Evolutionary conservation across 202 grass and related monocot species (phyloP).

Genomic region (Brachypodium distachyon): DNA sequence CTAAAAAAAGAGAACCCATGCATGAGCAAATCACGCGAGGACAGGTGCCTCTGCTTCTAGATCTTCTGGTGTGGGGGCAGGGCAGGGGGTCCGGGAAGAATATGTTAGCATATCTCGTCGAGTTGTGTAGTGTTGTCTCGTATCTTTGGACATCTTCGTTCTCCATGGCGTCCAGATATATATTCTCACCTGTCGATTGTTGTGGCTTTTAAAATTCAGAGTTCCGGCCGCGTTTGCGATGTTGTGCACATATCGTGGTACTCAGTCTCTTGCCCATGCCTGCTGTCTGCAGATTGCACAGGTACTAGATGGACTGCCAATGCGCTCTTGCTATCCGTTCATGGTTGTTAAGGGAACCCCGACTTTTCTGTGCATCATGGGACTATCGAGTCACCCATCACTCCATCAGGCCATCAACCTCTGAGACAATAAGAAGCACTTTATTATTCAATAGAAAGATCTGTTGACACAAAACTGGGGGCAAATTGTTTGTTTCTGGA

Average conservation of each 20-base stretch:
- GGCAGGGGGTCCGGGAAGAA: background rate
- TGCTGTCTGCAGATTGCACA: too few relatives aligned
- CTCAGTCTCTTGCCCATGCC: too few relatives aligned
- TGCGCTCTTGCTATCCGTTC: too few relatives aligned
- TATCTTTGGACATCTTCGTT: slow-evolving; percentile 28
- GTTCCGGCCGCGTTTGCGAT: too few relatives aligned
- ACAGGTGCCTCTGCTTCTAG: slow-evolving; percentile 27
- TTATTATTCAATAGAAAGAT: background rate
- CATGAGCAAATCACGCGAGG: slow-evolving; percentile 23
- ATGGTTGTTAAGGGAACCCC: too few relatives aligned
- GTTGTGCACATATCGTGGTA: too few relatives aligned
- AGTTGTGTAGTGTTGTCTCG: slow-evolving; percentile 14
- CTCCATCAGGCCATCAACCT: too few relatives aligned
- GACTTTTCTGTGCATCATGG: too few relatives aligned
- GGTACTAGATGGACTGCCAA: too few relatives aligned
- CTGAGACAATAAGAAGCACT: background rate
- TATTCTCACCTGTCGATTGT: slow-evolving; percentile 3
- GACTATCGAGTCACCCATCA: too few relatives aligned
- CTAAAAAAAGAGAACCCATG: background rate
- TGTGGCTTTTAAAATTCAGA: too few relatives aligned
- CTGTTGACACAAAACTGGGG: background rate
- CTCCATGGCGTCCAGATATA: background rate
- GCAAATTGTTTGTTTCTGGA: background rate
- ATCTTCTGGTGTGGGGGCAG: background rate
- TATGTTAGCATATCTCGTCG: slow-evolving; percentile 23